Conservation (phyloP, 2,329 filamentous ascomycete genomes). For the Aspergillus tamarii region DNA sequence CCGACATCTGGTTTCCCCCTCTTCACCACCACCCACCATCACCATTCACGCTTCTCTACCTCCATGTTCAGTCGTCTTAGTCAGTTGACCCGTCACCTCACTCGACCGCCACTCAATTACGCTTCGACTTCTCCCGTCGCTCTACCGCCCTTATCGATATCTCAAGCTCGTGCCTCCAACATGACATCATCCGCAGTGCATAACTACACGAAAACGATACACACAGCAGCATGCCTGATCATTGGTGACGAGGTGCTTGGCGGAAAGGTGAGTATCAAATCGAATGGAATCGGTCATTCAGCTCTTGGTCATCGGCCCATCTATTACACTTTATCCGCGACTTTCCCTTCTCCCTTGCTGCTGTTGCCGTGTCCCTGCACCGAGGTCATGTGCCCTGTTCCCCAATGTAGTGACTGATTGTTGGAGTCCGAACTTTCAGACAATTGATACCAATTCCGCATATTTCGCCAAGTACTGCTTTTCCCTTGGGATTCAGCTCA, state of each 20-base stretch:
- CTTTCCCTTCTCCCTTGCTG: background rate
- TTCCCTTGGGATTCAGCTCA: slow-evolving; percentile 68
- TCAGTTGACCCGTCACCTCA: slow-evolving; percentile 73
- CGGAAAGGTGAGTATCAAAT: slow-evolving; percentile 73
- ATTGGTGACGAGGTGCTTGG: slow-evolving; percentile 97
- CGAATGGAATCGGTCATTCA: background rate
- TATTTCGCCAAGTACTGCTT: slow-evolving; percentile 70
- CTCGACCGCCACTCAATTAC: slow-evolving; percentile 59
- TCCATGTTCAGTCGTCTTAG: slow-evolving; percentile 77
- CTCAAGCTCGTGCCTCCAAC: slow-evolving; percentile 25
- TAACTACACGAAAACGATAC: slow-evolving; percentile 63
- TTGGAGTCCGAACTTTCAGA: slow-evolving; percentile 44
- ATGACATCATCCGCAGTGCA: slow-evolving; percentile 49
- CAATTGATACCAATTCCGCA: slow-evolving; percentile 67
- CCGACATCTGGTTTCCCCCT: background rate
- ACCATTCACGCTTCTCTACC: slow-evolving; percentile 9
- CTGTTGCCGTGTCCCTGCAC: background rate
- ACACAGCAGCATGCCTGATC: slow-evolving; percentile 88
- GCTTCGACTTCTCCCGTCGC: slow-evolving; percentile 51
- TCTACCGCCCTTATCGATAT: slow-evolving; percentile 26
- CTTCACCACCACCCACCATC: slow-evolving; percentile 7
- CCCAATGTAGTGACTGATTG: background rate
- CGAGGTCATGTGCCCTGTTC: background rate
- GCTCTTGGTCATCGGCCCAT: background rate
- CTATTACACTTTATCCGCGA: background rate